A percentile compares a stretch with the other conserved stretches of the same genome.
Evolutionary conservation across 257 asterid genomes (phyloP).

Genomic region (Penstemon barbatus): DNA sequence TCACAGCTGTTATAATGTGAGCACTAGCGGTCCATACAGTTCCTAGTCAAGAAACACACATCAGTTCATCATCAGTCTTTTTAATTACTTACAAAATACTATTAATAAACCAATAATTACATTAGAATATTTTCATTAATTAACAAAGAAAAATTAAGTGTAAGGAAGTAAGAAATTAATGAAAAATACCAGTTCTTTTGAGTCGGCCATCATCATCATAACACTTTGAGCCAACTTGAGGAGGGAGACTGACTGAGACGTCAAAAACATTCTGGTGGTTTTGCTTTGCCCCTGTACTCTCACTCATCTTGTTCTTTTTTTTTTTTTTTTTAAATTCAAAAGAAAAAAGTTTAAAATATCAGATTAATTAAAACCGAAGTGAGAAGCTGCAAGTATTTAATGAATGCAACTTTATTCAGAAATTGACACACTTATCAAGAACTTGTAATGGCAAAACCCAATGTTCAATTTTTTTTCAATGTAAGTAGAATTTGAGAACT

Average conservation of each 20-base stretch:
- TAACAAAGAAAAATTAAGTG: neutral
- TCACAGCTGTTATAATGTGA: constrained; percentile 35
- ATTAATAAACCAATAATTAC: too few relatives aligned
- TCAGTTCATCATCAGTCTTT: too few relatives aligned
- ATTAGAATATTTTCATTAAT: too few relatives aligned
- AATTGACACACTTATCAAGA: constrained; percentile 34
- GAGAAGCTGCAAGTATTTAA: constrained; percentile 17
- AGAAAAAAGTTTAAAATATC: constrained; percentile 1
- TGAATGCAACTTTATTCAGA: constrained; percentile 26
- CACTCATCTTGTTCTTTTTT: constrained; percentile 47
- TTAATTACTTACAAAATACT: too few relatives aligned
- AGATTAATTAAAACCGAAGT: constrained; percentile 1
- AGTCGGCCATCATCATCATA: constrained; percentile 53
- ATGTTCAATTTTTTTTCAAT: too few relatives aligned
- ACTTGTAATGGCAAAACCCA: too few relatives aligned
- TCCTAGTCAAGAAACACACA: constrained; percentile 23
- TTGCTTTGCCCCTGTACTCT: constrained; percentile 30
- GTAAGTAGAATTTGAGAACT: too few relatives aligned
- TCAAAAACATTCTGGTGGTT: constrained; percentile 47
- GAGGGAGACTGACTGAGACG: constrained; percentile 37
- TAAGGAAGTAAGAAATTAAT: too few relatives aligned
- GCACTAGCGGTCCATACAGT: constrained; percentile 36
- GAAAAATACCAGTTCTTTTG: constrained; percentile 44
- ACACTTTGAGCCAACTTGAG: constrained; percentile 40
- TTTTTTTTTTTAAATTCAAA: neutral